A percentile compares a stretch with the other conserved stretches of the same genome.
Conservation (phyloP, 2,329 filamentous ascomycete species). For the Colletotrichum higginsianum region DNA sequence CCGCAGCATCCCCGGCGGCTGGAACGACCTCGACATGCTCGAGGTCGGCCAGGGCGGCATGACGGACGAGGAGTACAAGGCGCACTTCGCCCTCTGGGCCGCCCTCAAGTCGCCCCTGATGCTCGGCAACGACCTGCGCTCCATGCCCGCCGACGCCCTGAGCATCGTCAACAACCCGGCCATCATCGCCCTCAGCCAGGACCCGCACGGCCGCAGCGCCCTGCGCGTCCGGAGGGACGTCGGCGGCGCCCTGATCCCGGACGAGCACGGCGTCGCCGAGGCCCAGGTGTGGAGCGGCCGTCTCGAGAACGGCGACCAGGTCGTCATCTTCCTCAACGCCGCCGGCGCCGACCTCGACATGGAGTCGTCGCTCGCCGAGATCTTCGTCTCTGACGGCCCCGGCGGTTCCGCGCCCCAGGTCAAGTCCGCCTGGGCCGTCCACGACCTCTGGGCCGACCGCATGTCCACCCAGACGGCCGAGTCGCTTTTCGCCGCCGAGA, state of each 20-base stretch:
- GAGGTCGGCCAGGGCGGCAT: slow-evolving; percentile 57
- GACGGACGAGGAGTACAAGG: slow-evolving; percentile 56
- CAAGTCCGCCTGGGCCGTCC: slow-evolving; percentile 43
- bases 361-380: slow-evolving; percentile 42
- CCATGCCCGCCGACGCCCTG: slow-evolving; percentile 42
- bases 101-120: slow-evolving; percentile 62
- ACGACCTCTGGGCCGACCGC: slow-evolving; percentile 45
- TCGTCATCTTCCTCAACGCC: slow-evolving; percentile 41
- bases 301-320: slow-evolving; percentile 44
- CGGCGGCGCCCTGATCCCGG: slow-evolving; percentile 53
- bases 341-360: slow-evolving; percentile 42
- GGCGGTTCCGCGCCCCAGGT: slow-evolving; percentile 45
- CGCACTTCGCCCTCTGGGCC: slow-evolving; percentile 63
- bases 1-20: slow-evolving; percentile 41
- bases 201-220: slow-evolving; percentile 50
- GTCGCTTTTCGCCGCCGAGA: slow-evolving; percentile 37
- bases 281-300: slow-evolving; percentile 50
- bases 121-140: slow-evolving; percentile 57
- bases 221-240: slow-evolving; percentile 47
- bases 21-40: slow-evolving; percentile 59
- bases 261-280: slow-evolving; percentile 46
- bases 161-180: slow-evolving; percentile 46
- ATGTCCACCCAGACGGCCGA: slow-evolving; percentile 41
- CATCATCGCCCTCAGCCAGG: slow-evolving; percentile 53
- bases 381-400: slow-evolving; percentile 45